Conservation (phyloP, 305 asterid species). For the Stenogyne calaminthoides region DNA sequence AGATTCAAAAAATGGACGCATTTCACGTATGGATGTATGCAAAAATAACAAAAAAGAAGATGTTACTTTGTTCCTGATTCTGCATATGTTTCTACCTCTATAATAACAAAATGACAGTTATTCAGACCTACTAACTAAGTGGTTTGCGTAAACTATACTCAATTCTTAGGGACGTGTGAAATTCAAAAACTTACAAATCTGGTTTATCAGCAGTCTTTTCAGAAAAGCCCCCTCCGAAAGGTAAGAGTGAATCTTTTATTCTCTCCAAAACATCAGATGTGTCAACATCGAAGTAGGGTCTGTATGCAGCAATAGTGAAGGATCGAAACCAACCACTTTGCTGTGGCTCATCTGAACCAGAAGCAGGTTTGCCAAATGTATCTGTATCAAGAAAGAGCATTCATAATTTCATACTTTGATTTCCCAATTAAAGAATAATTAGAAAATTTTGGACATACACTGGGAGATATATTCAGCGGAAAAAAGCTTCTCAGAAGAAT, state of each 20-base stretch:
- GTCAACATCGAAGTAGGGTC: conserved; percentile 96
- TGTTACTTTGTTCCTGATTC: background rate
- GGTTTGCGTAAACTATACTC: conserved; percentile 2
- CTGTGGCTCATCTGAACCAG: conserved; percentile 76
- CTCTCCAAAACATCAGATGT: conserved; percentile 93
- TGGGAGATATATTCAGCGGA: background rate
- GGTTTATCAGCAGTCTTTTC: conserved; percentile 90
- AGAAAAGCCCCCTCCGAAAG: conserved; percentile 81
- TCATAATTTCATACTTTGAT: background rate
- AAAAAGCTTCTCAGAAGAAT: conserved; percentile 17
- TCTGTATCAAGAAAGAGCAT: conserved; percentile 49
- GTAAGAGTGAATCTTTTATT: conserved; percentile 86
- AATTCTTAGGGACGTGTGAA: background rate
- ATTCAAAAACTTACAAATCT: conserved; percentile 68
- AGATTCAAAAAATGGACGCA: background rate
- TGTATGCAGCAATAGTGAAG: conserved; percentile 87
- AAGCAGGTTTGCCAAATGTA: conserved; percentile 75
- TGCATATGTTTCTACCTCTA: background rate
- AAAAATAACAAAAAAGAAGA: background rate
- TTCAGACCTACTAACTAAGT: conserved; percentile 4
- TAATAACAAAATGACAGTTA: background rate
- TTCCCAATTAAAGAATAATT: background rate
- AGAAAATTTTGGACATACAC: conserved; percentile 10
- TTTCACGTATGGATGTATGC: background rate
- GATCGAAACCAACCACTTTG: conserved; percentile 86